Base-by-base conservation (phyloP, 257 asterid genomes). In the Fraxinus quadrangulata region DNA sequence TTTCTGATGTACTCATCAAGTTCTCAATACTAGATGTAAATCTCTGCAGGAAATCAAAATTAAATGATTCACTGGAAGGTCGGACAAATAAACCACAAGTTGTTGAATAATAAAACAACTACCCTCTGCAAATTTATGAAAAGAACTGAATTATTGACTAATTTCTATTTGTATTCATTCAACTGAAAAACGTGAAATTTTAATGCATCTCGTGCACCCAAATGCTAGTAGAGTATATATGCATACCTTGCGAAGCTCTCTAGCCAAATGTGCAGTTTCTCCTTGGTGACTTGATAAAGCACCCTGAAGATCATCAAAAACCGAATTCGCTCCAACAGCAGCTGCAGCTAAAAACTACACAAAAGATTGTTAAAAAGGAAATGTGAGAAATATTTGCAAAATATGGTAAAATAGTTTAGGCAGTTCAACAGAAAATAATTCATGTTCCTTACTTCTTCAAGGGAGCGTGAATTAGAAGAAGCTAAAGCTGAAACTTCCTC, bases 211-310 rank as follows among this genome's bases (percentile, higher is more conserved):
- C 17, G 19, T 11, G 36, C 69, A 63, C 36, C 69, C 69, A 63
- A 34, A 26, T 9, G 36, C 69, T 63, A 24, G 34, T 26, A 12
- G 67, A 74, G 75, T 17, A 33, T 40, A 51, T 17, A 26, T 33
- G 73, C 72, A 84, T 81, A 93, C 98, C 97, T 93, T 90, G 34
- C 91, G 93, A 77, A 93, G 95, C 78, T 91, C 97, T 84, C 90
- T 85, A 3, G 96, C 90, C 79, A 93, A 86, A 31, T 79, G 83
- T 63, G 93, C 86, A 85, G 86, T 87, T 89, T 93, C 97, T 72
- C 88, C 92, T 76, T 85, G 91, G 72, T 91, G 96, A 71, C 82
- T 81, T 72, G 93, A 88, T 39, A 91, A 74, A 73, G 83, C 81
- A 23, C 79, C 86, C 66, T 90, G 92, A 84, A 93, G 94, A 72